phyloP scores from a whole-genome alignment of 2,329 filamentous ascomycete genomes.

The Trichoderma arundinaceum region DNA sequence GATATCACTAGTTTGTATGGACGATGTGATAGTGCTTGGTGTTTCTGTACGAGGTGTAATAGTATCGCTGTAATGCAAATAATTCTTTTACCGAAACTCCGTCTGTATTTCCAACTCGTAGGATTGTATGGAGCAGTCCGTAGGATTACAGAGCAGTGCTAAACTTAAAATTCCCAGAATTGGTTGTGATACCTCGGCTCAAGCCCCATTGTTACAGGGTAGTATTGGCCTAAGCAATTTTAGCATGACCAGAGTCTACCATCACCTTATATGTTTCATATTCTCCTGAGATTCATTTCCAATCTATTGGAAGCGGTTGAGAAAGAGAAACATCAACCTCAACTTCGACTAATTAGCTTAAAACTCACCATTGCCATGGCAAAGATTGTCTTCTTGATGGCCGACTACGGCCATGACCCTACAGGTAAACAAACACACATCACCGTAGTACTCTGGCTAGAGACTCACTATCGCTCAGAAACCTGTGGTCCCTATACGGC shows the following conservation, averaged over 20 bases:
- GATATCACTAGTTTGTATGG: neutral
- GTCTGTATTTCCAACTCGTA: neutral
- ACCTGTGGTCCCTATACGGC: slow-evolving; percentile 55
- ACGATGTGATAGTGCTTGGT: neutral
- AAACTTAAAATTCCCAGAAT: neutral
- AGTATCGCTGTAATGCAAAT: slow-evolving; percentile 3
- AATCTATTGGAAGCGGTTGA: neutral
- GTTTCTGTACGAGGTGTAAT: neutral
- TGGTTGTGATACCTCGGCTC: slow-evolving; percentile 3
- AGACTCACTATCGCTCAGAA: slow-evolving; percentile 44
- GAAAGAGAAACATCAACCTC: neutral
- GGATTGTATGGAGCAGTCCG: too few relatives aligned
- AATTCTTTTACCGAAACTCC: neutral
- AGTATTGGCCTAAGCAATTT: neutral
- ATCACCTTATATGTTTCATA: too few relatives aligned
- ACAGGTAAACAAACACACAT: slow-evolving; percentile 47
- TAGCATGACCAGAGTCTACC: neutral
- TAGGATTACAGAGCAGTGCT: neutral
- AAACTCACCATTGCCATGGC: slow-evolving; percentile 31
- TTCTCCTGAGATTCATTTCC: too few relatives aligned
- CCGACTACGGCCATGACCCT: slow-evolving; percentile 61
- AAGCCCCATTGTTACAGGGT: neutral
- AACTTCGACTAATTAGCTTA: neutral
- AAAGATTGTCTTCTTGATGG: slow-evolving; percentile 56
- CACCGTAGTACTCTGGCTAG: neutral